These are phyloP conservation scores for Ophiostoma sp. DNA, from an alignment of 2,329 filamentous ascomycete species.

Conservation along the genomic window DNA sequence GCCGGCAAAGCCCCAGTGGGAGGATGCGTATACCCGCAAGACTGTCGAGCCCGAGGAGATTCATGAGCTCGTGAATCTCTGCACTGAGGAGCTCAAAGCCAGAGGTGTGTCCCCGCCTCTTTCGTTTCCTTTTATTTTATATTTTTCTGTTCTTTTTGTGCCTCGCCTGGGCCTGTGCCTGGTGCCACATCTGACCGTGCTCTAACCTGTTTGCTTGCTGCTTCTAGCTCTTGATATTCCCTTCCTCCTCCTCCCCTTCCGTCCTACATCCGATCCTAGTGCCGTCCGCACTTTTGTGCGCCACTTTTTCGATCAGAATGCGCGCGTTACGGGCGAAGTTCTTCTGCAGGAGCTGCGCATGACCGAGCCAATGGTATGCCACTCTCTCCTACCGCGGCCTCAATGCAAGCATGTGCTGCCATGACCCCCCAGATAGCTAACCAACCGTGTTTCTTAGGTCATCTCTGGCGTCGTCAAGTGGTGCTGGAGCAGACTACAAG, in stretches of 20 bases:
- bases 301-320: constrained; percentile 75
- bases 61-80: constrained; percentile 75
- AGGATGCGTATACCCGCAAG: constrained; percentile 78
- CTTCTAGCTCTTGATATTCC: constrained; percentile 73
- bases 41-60: constrained; percentile 85
- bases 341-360: constrained; percentile 83
- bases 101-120: constrained; percentile 63
- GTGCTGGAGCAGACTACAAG: constrained; percentile 92
- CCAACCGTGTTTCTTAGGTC: constrained; percentile 52
- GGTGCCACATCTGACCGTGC: not conserved
- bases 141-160: too few species aligned
- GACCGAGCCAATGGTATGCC: constrained; percentile 79
- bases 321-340: constrained; percentile 60
- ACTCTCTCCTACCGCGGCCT: too few species aligned
- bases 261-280: constrained; percentile 85
- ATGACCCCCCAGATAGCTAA: not conserved
- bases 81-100: constrained; percentile 86
- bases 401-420: too few species aligned
- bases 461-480: constrained; percentile 93
- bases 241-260: constrained; percentile 89
- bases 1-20: constrained; percentile 71
- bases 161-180: too few species aligned
- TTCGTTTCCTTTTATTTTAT: not conserved
- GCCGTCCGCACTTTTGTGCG: constrained; percentile 87
- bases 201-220: not conserved